Conservation (phyloP, 176 grass and related monocot genomes). For the Oryza meyeriana region DNA sequence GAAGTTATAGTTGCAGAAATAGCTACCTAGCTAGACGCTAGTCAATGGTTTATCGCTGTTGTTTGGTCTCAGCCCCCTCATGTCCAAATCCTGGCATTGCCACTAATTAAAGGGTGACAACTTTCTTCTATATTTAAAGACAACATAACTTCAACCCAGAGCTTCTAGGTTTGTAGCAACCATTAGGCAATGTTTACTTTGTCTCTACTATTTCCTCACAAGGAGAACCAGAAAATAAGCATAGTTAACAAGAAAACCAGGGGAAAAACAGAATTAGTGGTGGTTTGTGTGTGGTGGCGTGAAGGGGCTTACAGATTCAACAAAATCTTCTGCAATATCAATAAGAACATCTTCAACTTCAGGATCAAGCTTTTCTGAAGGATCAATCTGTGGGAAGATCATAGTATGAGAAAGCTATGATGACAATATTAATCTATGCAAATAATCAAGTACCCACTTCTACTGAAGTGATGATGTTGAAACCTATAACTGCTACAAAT, state of each 20-base stretch:
- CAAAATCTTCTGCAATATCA: conserved; percentile 97
- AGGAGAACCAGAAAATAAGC: not conserved
- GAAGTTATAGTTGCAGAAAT: too few species aligned
- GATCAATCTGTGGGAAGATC: conserved; percentile 60
- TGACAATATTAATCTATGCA: not conserved
- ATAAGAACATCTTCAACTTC: conserved; percentile 97
- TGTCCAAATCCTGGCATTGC: too few species aligned
- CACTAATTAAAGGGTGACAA: not conserved
- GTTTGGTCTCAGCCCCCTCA: too few species aligned
- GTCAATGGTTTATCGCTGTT: too few species aligned
- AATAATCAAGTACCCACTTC: not conserved
- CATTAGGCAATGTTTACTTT: not conserved
- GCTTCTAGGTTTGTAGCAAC: not conserved
- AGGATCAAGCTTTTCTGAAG: conserved; percentile 78
- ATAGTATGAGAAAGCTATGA: not conserved
- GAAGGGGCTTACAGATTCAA: conserved; percentile 75
- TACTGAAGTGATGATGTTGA: not conserved
- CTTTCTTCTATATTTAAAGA: not conserved
- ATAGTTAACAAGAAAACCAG: conserved; percentile 6
- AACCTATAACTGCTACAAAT: not conserved
- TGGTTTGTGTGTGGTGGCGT: not conserved
- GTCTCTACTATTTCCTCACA: not conserved
- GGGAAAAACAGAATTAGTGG: not conserved
- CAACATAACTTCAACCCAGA: not conserved
- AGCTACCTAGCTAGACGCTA: too few species aligned